These are phyloP conservation scores for Euphorbia schlechtendalii DNA, from an alignment of 441 rosid species.

Conservation along the genomic window DNA sequence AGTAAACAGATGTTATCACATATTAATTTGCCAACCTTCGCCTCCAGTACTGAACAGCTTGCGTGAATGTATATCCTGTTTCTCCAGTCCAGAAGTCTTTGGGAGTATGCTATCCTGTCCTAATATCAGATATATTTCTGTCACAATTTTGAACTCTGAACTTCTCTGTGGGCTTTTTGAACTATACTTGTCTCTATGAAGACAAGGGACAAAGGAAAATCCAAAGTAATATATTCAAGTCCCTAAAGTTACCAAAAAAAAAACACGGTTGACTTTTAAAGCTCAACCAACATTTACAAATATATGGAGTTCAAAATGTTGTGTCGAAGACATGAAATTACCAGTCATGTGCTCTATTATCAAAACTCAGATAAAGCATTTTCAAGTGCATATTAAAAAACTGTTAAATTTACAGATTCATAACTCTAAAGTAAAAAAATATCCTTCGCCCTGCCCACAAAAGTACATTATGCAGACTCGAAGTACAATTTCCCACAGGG, in stretches of 20 bases:
- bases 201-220: conserved; percentile 9
- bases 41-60: conserved; percentile 20
- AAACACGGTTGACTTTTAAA: background rate
- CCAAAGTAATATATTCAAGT: conserved; percentile 9
- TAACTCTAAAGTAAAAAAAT: background rate
- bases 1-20: conserved; percentile 5
- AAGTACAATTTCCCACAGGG: conserved; percentile 6
- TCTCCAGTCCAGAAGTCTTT: conserved; percentile 23
- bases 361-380: background rate
- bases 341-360: background rate
- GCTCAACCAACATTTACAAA: background rate
- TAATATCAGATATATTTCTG: conserved; percentile 22
- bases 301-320: background rate
- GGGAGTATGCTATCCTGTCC: conserved; percentile 42
- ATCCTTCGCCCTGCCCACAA: conserved; percentile 3
- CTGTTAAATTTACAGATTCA: background rate
- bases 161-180: conserved; percentile 2
- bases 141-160: conserved; percentile 11
- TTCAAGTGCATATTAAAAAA: background rate
- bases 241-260: conserved; percentile 14
- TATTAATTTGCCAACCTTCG: conserved; percentile 26
- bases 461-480: conserved; percentile 8
- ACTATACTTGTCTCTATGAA: background rate
- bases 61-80: conserved; percentile 21
- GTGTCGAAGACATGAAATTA: background rate